phyloP scores from a whole-genome alignment of 768 basidiomycete species.

The Mycena galericulata region DNA sequence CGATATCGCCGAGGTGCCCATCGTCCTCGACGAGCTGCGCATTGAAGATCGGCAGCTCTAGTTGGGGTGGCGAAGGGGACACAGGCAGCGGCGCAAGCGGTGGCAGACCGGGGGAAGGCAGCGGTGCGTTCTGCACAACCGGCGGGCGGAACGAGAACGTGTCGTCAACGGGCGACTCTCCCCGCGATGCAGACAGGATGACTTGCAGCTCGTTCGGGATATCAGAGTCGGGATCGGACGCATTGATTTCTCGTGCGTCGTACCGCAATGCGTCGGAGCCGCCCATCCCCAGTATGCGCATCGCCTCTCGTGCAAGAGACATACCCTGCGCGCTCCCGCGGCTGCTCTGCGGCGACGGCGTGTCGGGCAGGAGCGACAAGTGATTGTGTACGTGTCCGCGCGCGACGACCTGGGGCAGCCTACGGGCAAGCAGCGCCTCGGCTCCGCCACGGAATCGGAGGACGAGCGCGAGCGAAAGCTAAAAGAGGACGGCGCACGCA shows the following conservation, averaged over 20 bases:
- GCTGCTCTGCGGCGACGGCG: constrained; percentile 35
- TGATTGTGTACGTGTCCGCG: constrained; percentile 42
- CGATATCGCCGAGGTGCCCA: constrained; percentile 52
- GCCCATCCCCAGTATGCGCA: constrained; percentile 73
- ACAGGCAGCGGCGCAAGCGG: constrained; percentile 55
- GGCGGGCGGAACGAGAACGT: constrained; percentile 49
- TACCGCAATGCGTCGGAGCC: constrained; percentile 63
- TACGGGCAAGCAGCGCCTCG: not conserved
- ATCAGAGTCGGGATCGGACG: constrained; percentile 78
- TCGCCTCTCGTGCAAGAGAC: constrained; percentile 62
- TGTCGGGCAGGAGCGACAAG: constrained; percentile 40
- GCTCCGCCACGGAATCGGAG: constrained; percentile 33
- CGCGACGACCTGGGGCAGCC: constrained; percentile 50
- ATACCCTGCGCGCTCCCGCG: constrained; percentile 35
- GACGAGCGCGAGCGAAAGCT: constrained; percentile 52
- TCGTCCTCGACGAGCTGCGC: constrained; percentile 62
- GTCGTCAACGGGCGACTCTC: constrained; percentile 52
- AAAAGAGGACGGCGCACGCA: constrained; percentile 53
- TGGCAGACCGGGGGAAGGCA: constrained; percentile 57
- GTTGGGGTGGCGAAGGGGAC: constrained; percentile 27
- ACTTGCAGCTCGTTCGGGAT: constrained; percentile 83
- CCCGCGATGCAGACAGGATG: constrained; percentile 62
- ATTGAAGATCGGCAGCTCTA: constrained; percentile 54
- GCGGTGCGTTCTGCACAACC: constrained; percentile 31
- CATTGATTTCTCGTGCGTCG: constrained; percentile 59